These are phyloP conservation scores for Pulveroboletus sp. DNA, from an alignment of 768 basidiomycete species.

Conservation along the genomic window DNA sequence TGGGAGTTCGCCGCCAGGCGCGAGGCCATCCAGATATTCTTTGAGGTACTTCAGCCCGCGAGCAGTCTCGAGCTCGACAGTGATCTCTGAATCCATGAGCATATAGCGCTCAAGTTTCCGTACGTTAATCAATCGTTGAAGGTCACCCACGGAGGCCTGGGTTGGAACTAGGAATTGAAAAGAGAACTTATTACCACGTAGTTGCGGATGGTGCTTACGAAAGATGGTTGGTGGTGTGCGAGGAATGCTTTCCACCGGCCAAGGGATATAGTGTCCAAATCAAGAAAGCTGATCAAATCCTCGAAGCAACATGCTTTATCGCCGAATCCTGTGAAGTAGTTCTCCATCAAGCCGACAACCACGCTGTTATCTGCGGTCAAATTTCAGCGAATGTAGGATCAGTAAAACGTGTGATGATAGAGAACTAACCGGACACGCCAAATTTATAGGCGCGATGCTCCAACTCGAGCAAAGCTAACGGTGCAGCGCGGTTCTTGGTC, in stretches of 20 bases:
- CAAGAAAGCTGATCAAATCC: constrained; percentile 71
- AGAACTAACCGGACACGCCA: constrained; percentile 41
- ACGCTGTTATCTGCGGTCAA: constrained; percentile 40
- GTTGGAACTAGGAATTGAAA: constrained; percentile 14
- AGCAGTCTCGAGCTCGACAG: constrained; percentile 52
- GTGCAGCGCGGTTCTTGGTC: constrained; percentile 67
- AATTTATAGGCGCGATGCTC: constrained; percentile 56
- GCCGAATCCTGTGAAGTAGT: constrained; percentile 71
- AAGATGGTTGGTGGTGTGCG: constrained; percentile 42
- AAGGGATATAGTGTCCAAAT: constrained; percentile 46
- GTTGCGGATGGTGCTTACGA: constrained; percentile 38
- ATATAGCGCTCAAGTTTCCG: constrained; percentile 71
- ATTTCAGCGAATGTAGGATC: constrained; percentile 2
- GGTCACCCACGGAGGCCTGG: constrained; percentile 50
- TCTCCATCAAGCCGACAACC: constrained; percentile 50
- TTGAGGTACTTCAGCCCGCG: constrained; percentile 52
- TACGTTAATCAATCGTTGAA: constrained; percentile 71
- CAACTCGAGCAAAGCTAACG: constrained; percentile 73
- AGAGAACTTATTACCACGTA: constrained; percentile 9
- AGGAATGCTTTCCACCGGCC: constrained; percentile 55
- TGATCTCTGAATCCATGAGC: constrained; percentile 48
- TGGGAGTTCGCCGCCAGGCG: constrained; percentile 63
- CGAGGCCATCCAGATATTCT: constrained; percentile 65
- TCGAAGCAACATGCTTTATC: constrained; percentile 87
- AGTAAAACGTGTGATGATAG: not conserved